A percentile compares a stretch with the other conserved stretches of the same genome.
Conservation (phyloP, 352 stramenopile genomes). For the Pythium monospermum region DNA sequence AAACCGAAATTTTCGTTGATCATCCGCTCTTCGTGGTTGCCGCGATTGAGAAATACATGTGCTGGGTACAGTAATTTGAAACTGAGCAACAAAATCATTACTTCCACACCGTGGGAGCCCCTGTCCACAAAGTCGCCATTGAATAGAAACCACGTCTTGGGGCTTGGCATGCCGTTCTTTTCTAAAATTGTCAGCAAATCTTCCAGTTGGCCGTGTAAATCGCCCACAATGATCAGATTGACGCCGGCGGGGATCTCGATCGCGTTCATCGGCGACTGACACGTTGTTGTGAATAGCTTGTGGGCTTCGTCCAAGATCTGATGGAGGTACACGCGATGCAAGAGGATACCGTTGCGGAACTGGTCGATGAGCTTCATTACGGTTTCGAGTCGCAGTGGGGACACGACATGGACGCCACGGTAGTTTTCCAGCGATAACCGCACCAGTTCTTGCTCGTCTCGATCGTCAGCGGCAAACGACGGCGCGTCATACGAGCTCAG, state of each 20-base stretch:
- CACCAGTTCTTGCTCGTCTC: slow-evolving; percentile 53
- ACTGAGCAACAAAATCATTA: slow-evolving; percentile 84
- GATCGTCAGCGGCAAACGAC: slow-evolving; percentile 38
- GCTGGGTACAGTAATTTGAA: slow-evolving; percentile 89
- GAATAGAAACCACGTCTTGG: slow-evolving; percentile 92
- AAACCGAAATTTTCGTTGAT: slow-evolving; percentile 92
- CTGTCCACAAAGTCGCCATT: slow-evolving; percentile 97
- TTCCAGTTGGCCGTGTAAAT: slow-evolving; percentile 92
- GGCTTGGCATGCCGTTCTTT: slow-evolving; percentile 85
- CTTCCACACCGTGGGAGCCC: slow-evolving; percentile 89
- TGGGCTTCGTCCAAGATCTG: slow-evolving; percentile 69
- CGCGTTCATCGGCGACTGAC: slow-evolving; percentile 60
- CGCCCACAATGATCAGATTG: slow-evolving; percentile 88
- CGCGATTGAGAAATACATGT: slow-evolving; percentile 91
- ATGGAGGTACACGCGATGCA: slow-evolving; percentile 73
- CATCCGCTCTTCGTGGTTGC: slow-evolving; percentile 94
- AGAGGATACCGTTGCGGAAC: slow-evolving; percentile 77
- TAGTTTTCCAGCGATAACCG: slow-evolving; percentile 64
- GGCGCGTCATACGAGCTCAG: slow-evolving; percentile 66
- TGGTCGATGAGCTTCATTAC: slow-evolving; percentile 81
- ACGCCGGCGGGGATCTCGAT: slow-evolving; percentile 76
- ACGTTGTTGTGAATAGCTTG: slow-evolving; percentile 42
- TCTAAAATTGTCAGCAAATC: slow-evolving; percentile 93
- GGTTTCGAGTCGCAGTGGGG: slow-evolving; percentile 68
- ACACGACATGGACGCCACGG: slow-evolving; percentile 62